Base-by-base conservation (phyloP, 202 grass and related monocot species). In the Hordeum pubiflorum region DNA sequence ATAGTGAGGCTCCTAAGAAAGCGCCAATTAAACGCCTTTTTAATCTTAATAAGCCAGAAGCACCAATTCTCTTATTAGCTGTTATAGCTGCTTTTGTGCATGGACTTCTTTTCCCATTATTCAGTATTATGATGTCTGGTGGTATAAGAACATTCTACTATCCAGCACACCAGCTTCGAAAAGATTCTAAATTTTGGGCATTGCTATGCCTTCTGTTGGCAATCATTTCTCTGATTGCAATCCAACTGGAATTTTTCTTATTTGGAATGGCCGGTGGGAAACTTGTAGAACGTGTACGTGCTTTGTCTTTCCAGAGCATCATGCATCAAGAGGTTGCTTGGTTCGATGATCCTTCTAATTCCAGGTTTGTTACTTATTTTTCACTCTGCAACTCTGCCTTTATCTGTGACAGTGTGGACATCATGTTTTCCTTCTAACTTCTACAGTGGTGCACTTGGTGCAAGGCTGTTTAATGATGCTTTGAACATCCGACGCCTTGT, bases 331-430 rank as follows among this genome's bases (percentile, higher is more conserved):
- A 97, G 63, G 79, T 94, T 43, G 43, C 83, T 59, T 94, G 91
- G 94, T 97, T 97, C 64, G 91, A 97, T n/a, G 67, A 97, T 9
- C 72, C 94, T 80, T 77, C 78, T 10, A 94, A 97, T 72, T 94
- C 96, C 4, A 98, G 92, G 96, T 98, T 61, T 63, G 74, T 3
- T 57, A 81, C 71, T 69, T 33, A 26, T 24, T n/a, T 9, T 15
- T 50, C 21, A 46, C 54, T 1, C 10, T 75, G 43, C 48, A 18
- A 40, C 14, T 54, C 22, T 52, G 17, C 26, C 48, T 69, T 82
- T 82, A 62, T 34, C 23, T 75, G n/a, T 56, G 56, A 48, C 46
- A 83, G 6, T 68, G 18, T 86, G 46, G 32, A 29, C 56, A 62
- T 70, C 8, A 83, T 63, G 5, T 63, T 24, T 20, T 83, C 57